Evolutionary conservation across 2,329 filamentous ascomycete genomes (phyloP).

Genomic region (Fusarium sp.): DNA sequence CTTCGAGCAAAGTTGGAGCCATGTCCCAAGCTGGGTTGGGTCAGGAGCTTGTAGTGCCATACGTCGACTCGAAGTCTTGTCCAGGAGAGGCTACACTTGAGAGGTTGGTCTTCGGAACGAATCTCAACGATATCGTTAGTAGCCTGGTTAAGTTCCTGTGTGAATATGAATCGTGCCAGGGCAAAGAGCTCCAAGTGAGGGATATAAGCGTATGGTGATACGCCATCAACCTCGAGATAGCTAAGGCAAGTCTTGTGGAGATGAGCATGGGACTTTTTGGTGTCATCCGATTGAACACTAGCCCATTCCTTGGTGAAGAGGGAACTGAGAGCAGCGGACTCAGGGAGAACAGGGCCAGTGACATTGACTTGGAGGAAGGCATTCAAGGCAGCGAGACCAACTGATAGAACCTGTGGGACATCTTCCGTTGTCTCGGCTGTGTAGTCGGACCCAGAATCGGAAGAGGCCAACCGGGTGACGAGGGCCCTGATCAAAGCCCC

Average conservation of each 20-base stretch:
- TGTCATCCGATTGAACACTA: slow-evolving; percentile 16
- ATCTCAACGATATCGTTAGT: slow-evolving; percentile 43
- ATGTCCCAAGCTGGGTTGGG: slow-evolving; percentile 65
- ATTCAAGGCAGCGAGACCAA: slow-evolving; percentile 64
- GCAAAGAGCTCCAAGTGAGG: slow-evolving; percentile 86
- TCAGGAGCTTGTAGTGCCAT: slow-evolving; percentile 71
- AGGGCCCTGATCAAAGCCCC: slow-evolving; percentile 40
- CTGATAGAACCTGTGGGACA: slow-evolving; percentile 38
- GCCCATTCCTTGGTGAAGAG: slow-evolving; percentile 56
- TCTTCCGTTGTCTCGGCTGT: slow-evolving; percentile 4
- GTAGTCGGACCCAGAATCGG: slow-evolving; percentile 8
- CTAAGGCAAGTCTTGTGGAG: slow-evolving; percentile 70
- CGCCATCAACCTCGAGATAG: slow-evolving; percentile 82
- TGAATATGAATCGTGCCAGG: slow-evolving; percentile 69
- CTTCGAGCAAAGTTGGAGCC: slow-evolving; percentile 67
- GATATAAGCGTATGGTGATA: slow-evolving; percentile 85
- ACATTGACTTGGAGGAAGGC: slow-evolving; percentile 89
- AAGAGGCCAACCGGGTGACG: slow-evolving; percentile 16
- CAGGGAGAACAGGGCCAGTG: slow-evolving; percentile 80
- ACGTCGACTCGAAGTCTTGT: slow-evolving; percentile 77
- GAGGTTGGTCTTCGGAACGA: slow-evolving; percentile 48
- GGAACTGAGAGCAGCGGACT: slow-evolving; percentile 46
- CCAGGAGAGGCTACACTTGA: slow-evolving; percentile 66
- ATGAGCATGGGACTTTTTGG: slow-evolving; percentile 47
- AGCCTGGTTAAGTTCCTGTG: slow-evolving; percentile 39